phyloP scores from a whole-genome alignment of 1,284 basidiomycete genomes.

The Tremellales sp. region DNA sequence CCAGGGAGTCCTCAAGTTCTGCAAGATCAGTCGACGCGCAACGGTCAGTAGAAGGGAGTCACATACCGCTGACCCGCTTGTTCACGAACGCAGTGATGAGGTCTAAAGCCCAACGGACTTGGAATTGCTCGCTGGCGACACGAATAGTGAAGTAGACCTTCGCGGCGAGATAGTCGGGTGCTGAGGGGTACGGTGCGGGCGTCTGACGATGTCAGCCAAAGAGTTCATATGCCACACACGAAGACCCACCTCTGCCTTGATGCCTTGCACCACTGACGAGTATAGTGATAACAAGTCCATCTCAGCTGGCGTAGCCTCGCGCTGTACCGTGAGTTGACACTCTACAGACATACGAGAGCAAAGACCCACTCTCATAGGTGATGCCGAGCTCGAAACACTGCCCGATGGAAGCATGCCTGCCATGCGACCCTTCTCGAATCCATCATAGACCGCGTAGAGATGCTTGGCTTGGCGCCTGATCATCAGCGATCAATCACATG shows the following conservation, averaged over 20 bases:
- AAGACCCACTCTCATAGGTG: slow-evolving; percentile 42
- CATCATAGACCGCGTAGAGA: slow-evolving; percentile 57
- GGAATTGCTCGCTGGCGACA: slow-evolving; percentile 55
- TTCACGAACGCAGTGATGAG: slow-evolving; percentile 68
- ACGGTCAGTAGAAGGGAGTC: background rate
- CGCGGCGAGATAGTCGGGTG: slow-evolving; percentile 53
- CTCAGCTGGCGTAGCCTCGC: slow-evolving; percentile 52
- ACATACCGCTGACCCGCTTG: slow-evolving; percentile 63
- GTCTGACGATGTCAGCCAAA: slow-evolving; percentile 8
- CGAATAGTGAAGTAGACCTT: slow-evolving; percentile 61
- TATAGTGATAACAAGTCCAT: slow-evolving; percentile 65
- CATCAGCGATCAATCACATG: slow-evolving; percentile 10
- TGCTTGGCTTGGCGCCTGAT: slow-evolving; percentile 54
- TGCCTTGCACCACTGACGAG: slow-evolving; percentile 59
- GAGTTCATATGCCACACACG: no score
- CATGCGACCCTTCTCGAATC: slow-evolving; percentile 60
- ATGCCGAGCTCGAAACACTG: slow-evolving; percentile 48
- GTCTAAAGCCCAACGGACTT: slow-evolving; percentile 60
- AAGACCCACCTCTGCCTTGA: slow-evolving; percentile 60
- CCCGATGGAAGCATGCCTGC: slow-evolving; percentile 53
- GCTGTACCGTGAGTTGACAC: slow-evolving; percentile 48
- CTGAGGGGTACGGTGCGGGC: slow-evolving; percentile 15
- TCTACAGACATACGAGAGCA: background rate
- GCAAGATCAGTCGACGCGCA: background rate
- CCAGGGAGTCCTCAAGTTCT: slow-evolving; percentile 56